phyloP scores from a whole-genome alignment of 257 asterid genomes.

The Parsonsia alboflavescens region DNA sequence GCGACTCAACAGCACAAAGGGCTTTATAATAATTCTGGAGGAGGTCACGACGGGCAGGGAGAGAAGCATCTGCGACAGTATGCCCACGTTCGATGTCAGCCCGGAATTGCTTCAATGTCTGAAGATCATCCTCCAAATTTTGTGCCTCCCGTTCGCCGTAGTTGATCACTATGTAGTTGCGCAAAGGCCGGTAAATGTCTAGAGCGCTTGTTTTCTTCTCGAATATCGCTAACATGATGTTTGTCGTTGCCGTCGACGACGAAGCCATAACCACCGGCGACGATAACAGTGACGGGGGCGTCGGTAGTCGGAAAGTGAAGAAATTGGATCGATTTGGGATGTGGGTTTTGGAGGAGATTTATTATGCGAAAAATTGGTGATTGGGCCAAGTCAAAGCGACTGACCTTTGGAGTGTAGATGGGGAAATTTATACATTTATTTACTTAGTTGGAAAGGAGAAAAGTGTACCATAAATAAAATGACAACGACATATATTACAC shows the following conservation, averaged over 20 bases:
- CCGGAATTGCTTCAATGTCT: conserved; percentile 68
- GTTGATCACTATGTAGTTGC: conserved; percentile 68
- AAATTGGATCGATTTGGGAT: neutral
- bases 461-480: too few species aligned
- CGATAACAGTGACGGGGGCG: conserved; percentile 15
- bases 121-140: conserved; percentile 81
- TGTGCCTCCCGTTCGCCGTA: conserved; percentile 94
- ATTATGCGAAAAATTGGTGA: neutral
- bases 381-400: neutral
- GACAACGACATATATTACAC: too few species aligned
- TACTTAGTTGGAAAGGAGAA: conserved; percentile 16
- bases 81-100: conserved; percentile 62
- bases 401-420: neutral
- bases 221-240: conserved; percentile 75
- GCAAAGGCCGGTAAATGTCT: conserved; percentile 84
- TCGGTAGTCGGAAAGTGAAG: neutral
- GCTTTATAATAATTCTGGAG: conserved; percentile 83
- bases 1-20: conserved; percentile 89
- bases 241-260: conserved; percentile 40
- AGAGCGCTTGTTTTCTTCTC: conserved; percentile 80
- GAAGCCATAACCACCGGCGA: conserved; percentile 43
- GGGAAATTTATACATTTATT: neutral
- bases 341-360: neutral
- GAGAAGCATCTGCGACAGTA: conserved; percentile 41
- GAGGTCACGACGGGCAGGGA: conserved; percentile 80